Conservation (phyloP, 257 asterid species). For the Parsonsia alboflavescens region DNA sequence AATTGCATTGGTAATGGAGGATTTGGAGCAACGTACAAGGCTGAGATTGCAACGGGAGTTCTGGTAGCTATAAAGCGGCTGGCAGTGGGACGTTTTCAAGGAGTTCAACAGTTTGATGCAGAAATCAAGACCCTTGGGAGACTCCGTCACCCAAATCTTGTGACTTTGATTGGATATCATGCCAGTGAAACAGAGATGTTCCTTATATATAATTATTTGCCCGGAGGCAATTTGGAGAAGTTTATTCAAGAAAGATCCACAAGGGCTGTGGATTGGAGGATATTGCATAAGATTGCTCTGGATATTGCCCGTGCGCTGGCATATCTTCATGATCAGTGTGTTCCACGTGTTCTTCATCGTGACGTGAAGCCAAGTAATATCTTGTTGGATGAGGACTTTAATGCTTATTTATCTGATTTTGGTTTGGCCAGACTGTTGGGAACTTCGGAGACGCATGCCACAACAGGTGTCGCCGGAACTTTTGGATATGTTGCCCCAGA, state of each 20-base stretch:
- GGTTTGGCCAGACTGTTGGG: conserved; percentile 81
- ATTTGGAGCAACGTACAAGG: conserved; percentile 93
- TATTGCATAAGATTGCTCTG: conserved; percentile 82
- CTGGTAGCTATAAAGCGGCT: conserved; percentile 80
- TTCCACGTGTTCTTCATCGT: conserved; percentile 87
- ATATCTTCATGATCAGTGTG: conserved; percentile 88
- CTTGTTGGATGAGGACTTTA: conserved; percentile 70
- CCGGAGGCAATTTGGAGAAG: conserved; percentile 81
- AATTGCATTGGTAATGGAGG: conserved; percentile 97
- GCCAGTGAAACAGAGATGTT: conserved; percentile 89
- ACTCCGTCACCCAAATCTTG: conserved; percentile 75
- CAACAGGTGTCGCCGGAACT: conserved; percentile 90
- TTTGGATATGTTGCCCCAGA: conserved; percentile 94
- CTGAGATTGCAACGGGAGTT: conserved; percentile 79
- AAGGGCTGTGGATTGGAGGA: conserved; percentile 82
- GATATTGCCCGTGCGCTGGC: conserved; percentile 83
- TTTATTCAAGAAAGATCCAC: conserved; percentile 72
- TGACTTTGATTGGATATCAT: conserved; percentile 87
- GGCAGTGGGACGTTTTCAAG: conserved; percentile 75
- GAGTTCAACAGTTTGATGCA: conserved; percentile 74
- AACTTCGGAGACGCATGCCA: conserved; percentile 82
- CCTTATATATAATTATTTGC: conserved; percentile 67
- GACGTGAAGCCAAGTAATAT: conserved; percentile 96
- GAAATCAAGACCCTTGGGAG: conserved; percentile 79
- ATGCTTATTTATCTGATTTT: conserved; percentile 78